These are phyloP conservation scores for Macrophomina tecta DNA, from an alignment of 2,329 filamentous ascomycete species.

Conservation along the genomic window DNA sequence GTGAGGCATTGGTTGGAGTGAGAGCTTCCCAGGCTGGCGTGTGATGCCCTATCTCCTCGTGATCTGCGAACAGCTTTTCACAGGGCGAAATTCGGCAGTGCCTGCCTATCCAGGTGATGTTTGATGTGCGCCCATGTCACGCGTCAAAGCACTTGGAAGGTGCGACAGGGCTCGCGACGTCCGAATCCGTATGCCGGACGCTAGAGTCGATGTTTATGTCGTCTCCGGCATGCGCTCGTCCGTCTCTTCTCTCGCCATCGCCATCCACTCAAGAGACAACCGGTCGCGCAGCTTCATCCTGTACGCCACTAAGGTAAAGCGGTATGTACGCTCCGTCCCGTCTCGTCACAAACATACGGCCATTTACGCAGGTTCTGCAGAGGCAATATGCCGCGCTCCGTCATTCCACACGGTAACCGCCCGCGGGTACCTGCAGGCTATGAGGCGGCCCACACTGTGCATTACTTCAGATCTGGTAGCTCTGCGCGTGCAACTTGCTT, in stretches of 20 bases:
- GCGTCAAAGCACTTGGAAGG: neutral
- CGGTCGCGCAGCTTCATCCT: neutral
- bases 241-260: neutral
- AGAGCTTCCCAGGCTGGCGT: too few relatives aligned
- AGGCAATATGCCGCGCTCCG: conserved; percentile 17
- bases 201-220: neutral
- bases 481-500: too few relatives aligned
- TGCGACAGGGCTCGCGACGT: neutral
- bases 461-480: conserved; percentile 1
- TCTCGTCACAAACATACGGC: neutral
- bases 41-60: too few relatives aligned
- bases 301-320: neutral
- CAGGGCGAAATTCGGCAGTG: too few relatives aligned
- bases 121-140: neutral
- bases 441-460: neutral
- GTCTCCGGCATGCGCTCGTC: too few relatives aligned
- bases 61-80: too few relatives aligned
- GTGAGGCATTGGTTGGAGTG: too few relatives aligned
- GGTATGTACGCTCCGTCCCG: neutral
- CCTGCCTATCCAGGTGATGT: too few relatives aligned
- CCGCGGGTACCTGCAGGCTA: conserved; percentile 23
- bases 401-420: conserved; percentile 24
- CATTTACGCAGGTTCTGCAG: neutral
- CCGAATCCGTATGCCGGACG: neutral
- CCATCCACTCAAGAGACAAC: neutral